Percentiles rank a stretch among this genome's conserved stretches.
phyloP scores from a whole-genome alignment of 208 protist species.

The Balamuthia mandrillaris region DNA sequence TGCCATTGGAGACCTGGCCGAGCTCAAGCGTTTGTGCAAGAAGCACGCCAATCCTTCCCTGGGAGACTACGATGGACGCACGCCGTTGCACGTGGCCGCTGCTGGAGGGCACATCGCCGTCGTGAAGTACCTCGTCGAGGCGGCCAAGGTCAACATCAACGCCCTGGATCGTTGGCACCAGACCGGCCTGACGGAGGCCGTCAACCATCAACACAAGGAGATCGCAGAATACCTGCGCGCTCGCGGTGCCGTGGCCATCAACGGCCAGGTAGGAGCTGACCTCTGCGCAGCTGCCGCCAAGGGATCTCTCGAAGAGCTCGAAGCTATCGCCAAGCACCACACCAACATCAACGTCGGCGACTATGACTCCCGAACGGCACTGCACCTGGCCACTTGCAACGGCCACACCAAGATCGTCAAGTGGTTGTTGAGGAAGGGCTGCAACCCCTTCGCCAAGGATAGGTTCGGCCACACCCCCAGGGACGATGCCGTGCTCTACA shows the following conservation, averaged over 20 bases:
- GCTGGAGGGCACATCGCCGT: slow-evolving; percentile 5
- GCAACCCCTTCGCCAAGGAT: slow-evolving; percentile 36
- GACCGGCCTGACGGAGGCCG: neutral
- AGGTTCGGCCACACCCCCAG: no score
- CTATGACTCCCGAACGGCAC: slow-evolving; percentile 1
- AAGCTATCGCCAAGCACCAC: no score
- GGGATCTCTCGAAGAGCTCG: neutral
- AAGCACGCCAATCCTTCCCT: neutral
- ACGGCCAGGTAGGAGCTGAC: no score
- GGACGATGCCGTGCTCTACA: no score
- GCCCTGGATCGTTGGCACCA: neutral
- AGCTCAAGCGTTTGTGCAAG: neutral
- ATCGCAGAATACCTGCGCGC: neutral
- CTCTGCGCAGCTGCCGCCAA: slow-evolving; percentile 12
- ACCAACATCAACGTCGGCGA: neutral
- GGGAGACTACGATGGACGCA: slow-evolving; percentile 8
- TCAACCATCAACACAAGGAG: neutral
- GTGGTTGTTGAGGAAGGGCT: slow-evolving; percentile 40
- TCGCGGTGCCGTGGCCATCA: no score
- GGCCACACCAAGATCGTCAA: slow-evolving; percentile 41
- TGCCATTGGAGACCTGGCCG: neutral
- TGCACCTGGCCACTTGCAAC: slow-evolving; percentile 1
- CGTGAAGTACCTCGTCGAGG: slow-evolving; percentile 49
- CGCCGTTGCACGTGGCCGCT: slow-evolving; percentile 6
- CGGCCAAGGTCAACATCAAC: slow-evolving; percentile 37